phyloP scores from a whole-genome alignment of 257 asterid species.

The Orobanche coerulescens region DNA sequence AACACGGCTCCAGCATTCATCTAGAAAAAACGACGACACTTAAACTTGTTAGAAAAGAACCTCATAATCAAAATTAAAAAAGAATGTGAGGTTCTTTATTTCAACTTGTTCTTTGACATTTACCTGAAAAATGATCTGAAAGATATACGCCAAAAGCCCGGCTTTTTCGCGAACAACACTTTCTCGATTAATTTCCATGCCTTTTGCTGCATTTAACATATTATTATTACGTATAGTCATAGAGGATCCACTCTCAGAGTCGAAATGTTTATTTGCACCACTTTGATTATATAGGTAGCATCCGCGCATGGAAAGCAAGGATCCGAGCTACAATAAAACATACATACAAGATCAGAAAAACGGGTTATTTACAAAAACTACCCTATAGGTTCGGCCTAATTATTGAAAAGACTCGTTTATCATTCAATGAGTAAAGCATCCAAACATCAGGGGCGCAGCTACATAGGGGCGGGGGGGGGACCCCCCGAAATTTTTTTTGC shows the following conservation, averaged over 20 bases:
- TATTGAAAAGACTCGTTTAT: not conserved
- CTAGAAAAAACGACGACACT: slow-evolving; percentile 25
- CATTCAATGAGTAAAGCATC: too few relatives aligned
- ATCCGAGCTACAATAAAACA: slow-evolving; percentile 63
- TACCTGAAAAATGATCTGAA: slow-evolving; percentile 91
- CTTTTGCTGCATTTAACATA: slow-evolving; percentile 18
- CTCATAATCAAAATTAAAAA: not conserved
- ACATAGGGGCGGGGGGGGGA: too few relatives aligned
- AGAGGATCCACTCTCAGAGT: slow-evolving; percentile 35
- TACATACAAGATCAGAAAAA: not conserved
- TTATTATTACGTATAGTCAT: slow-evolving; percentile 9
- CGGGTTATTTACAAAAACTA: not conserved
- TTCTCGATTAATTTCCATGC: slow-evolving; percentile 25
- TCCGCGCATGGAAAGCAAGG: slow-evolving; percentile 69
- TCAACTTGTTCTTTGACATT: slow-evolving; percentile 2
- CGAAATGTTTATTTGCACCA: slow-evolving; percentile 29
- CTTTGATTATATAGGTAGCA: slow-evolving; percentile 38
- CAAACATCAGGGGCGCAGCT: too few relatives aligned
- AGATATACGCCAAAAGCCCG: slow-evolving; percentile 58
- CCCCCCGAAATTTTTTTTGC: too few relatives aligned
- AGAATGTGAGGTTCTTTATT: not conserved
- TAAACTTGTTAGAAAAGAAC: not conserved
- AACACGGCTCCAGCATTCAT: slow-evolving; percentile 96
- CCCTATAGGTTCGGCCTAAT: not conserved
- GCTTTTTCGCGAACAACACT: slow-evolving; percentile 40